Percentiles rank a stretch among this genome's conserved stretches.
Evolutionary conservation across 2,329 filamentous ascomycete genomes (phyloP).

Genomic region (Colletotrichum magnum): DNA sequence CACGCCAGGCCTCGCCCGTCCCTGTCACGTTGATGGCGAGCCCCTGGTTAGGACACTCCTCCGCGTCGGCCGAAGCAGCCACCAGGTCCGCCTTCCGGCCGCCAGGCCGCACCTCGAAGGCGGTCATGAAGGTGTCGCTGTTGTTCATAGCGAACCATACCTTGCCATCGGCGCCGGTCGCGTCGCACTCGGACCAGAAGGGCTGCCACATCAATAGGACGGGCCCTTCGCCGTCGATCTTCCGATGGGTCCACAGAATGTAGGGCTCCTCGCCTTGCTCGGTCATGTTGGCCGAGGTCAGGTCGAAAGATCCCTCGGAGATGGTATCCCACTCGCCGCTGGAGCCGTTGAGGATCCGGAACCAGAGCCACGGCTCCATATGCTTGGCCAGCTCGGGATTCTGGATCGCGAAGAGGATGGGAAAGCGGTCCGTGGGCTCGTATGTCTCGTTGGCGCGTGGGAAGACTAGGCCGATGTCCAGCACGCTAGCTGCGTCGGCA

Average conservation of each 20-base stretch:
- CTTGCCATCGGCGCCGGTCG: constrained; percentile 19
- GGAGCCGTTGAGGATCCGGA: constrained; percentile 23
- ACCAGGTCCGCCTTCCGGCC: constrained; percentile 39
- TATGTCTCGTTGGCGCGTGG: constrained; percentile 50
- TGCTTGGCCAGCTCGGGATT: constrained; percentile 42
- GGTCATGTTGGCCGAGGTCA: not conserved
- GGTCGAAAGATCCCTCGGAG: not conserved
- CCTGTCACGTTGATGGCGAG: constrained; percentile 37
- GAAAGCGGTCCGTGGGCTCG: constrained; percentile 44
- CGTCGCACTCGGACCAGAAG: constrained; percentile 32
- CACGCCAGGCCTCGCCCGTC: constrained; percentile 19
- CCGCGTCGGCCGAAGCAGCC: constrained; percentile 25
- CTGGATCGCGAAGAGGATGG: constrained; percentile 48
- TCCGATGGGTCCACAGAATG: constrained; percentile 28
- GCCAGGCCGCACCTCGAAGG: constrained; percentile 39
- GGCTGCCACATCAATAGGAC: constrained; percentile 25
- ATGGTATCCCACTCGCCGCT: not conserved
- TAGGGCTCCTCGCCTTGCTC: constrained; percentile 34
- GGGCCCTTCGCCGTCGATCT: constrained; percentile 33
- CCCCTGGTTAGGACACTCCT: constrained; percentile 24
- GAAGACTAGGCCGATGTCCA: constrained; percentile 49
- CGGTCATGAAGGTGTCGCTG: constrained; percentile 22
- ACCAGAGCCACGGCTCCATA: constrained; percentile 33
- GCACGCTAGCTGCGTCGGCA: constrained; percentile 28
- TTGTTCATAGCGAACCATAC: constrained; percentile 26